Base-by-base conservation (phyloP, 2,329 filamentous ascomycete species). In the Trichoderma citrinoviride region DNA sequence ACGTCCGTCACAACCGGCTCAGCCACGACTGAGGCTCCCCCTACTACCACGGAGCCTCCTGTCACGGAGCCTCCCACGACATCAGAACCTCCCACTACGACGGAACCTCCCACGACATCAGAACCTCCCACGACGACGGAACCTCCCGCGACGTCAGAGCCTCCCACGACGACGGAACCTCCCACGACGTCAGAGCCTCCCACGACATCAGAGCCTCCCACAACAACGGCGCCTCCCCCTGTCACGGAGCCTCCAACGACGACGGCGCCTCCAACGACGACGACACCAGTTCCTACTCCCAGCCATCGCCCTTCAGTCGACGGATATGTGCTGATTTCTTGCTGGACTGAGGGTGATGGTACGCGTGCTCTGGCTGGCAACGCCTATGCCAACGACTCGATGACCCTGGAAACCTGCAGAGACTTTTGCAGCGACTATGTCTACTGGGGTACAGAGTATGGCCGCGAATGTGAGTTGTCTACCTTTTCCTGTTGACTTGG, bases 401-500 rank as follows among this genome's bases (percentile, higher is more conserved):
- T 84, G 81, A 84, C 82, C 2, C 72, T 83, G 10, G 81, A 83
- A 64, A 76, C 73, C 47, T 84, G 82, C 71, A 76, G 78, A 74
- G 67, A 67, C 2, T 81, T 79, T 72, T 84, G 82, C 74, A 77
- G 76, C 2, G 75, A 74, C 1, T 84, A 78, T 70, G 73, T 75
- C 52, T 83, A 81, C 68, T 84, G 79, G 74, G 83, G 79, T 3
- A 80, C 82, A 6, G 82, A 85, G 68, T 85, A 81, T 66, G 81
- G 81, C 10, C 76, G 80, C 29, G 82, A 85, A 71, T 84, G 82
- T 78, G 65, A 75, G 76, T 72, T 15, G 21, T 25, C 33, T 12
- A 25, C 23, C n/a, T 25, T n/a, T 41, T n/a, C 50, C 41, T 12
- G 33, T 12, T 37, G 33, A 12, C 33, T 8, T 14, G 4, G 3